Base-by-base conservation (phyloP, 2,329 filamentous ascomycete species). In the Pestalotiopsis sp. region DNA sequence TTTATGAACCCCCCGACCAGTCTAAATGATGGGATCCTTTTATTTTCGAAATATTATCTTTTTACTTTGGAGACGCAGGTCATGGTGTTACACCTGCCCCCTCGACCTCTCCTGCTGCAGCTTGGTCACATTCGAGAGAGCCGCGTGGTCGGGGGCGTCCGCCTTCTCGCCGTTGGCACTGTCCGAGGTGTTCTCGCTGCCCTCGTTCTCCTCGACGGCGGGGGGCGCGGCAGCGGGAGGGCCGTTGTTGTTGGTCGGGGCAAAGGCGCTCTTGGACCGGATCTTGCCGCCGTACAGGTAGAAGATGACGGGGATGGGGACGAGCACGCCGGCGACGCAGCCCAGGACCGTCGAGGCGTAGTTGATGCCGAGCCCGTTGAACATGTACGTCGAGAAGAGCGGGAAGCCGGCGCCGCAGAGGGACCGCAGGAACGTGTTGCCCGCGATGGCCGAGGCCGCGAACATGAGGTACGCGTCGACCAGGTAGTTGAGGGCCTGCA, bases 401-500 rank as follows among this genome's bases (percentile, higher is more conserved):
- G 93, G 93, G 83, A 97, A 96, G 1, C 86, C 90, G 2, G 93
- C 92, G 71, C 92, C 93, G 71, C 91, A 92, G 9, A 94, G 83
- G 0, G 92, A 95, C 72, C 94, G 90, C 49, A 97, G 81, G 75
- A 97, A 92, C 0, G 93, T 92, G 80, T 95, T 96, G 25, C 91
- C 93, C 4, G 93, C 93, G 68, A 97, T 89, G 25, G 93, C 93
- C 0, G 92, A 95, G 12, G 93, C 93, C 1, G 94, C 89, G 74
- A 90, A 90, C 87, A 90, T 88, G 74, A 90, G 87, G 75, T 91
- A 92, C 11, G 89, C 90, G 75, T 95, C 93, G 68, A 95, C 90
- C 3, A 95, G 87, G 77, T 95, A 95, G 81, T 95, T 96, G 69
- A 96, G 82, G 13, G 91, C 86, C 72, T 93, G 91, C 45, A 96